Evolutionary conservation across 768 basidiomycete species (phyloP), one percentile per base, ranked within the genome.

Genomic region (Tephrocybe sp.): DNA sequence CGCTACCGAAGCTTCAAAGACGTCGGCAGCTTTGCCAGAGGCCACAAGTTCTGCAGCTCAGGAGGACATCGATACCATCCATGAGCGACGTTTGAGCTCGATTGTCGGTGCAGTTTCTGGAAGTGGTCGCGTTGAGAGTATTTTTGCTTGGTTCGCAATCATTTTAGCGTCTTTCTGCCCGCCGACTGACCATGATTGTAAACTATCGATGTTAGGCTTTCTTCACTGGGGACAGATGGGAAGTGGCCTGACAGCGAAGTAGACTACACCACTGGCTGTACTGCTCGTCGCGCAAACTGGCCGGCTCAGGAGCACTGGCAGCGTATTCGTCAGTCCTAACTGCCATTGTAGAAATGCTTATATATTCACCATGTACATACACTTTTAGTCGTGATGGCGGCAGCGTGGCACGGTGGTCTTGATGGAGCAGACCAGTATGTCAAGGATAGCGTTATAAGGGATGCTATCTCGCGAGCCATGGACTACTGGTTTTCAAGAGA

Each of bases 241-340:
- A 77, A 77, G 64, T 84, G 83, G 82, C 78, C 80, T 0, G 77
- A 70, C 37, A 65, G 61, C 37, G 72, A 80, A 58, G 71, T 88
- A 7, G 76, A 87, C 58, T 86, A 86, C 56, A 77, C 81, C 0
- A 72, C 81, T 15, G 85, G 86, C 10, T 88, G 85, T 55, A 59
- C 62, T 26, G 86, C 82, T 10, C 76, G 75, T 48, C 73, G 80
- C 9, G 85, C 85, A 3, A 88, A 84, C 57, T 88, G 86, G 86
- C 85, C 84, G 4, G 85, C 85, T 12, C 72, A 80, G 62, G 62
- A 55, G 1, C 84, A 87, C 57, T 85, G 82, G 80, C 63, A 65
- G 37, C 73, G 80, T 30, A 72, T 80, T 39, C 60, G 82, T 82
- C 55, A 50, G 73, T 64, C 23, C 5, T 20, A 41, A 3, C 44